phyloP scores from a whole-genome alignment of 1,284 basidiomycete genomes.

The Singerocomus inundabilis region DNA sequence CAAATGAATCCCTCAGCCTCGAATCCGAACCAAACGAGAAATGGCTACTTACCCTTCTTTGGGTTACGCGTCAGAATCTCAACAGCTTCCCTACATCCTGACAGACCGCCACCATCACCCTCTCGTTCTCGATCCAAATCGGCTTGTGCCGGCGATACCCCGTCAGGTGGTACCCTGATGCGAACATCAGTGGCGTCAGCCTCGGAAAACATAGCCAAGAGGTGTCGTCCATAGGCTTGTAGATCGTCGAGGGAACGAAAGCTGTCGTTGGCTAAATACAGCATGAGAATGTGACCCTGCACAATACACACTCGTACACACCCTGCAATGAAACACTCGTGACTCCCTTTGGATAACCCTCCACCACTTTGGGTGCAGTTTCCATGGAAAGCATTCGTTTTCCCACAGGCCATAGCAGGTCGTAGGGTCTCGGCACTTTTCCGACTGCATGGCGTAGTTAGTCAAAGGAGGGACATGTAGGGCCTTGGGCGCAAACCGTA shows the following conservation, averaged over 20 bases:
- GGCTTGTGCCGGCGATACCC: constrained; percentile 23
- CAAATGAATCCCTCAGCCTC: not conserved
- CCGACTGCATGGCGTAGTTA: constrained; percentile 43
- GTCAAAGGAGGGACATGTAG: not conserved
- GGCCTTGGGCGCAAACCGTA: constrained; percentile 37
- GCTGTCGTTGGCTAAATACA: constrained; percentile 13
- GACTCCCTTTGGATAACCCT: constrained; percentile 10
- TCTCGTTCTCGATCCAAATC: constrained; percentile 37
- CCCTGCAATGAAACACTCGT: constrained; percentile 1
- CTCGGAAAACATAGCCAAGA: constrained; percentile 46
- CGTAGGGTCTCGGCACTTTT: constrained; percentile 54
- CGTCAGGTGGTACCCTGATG: constrained; percentile 33
- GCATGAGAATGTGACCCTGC: constrained; percentile 5
- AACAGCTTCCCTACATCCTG: constrained; percentile 84
- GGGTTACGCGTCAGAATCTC: constrained; percentile 88
- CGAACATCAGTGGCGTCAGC: constrained; percentile 32
- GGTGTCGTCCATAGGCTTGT: constrained; percentile 42
- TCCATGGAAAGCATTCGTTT: constrained; percentile 31
- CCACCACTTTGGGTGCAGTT: constrained; percentile 22
- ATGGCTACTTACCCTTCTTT: constrained; percentile 65
- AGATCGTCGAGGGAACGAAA: constrained; percentile 31
- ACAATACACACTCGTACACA: constrained; percentile 12
- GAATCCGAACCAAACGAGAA: not conserved
- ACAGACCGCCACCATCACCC: constrained; percentile 45
- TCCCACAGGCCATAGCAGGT: constrained; percentile 67